phyloP scores from a whole-genome alignment of 2,329 filamentous ascomycete species.

The Sporothrix euskadiensis region DNA sequence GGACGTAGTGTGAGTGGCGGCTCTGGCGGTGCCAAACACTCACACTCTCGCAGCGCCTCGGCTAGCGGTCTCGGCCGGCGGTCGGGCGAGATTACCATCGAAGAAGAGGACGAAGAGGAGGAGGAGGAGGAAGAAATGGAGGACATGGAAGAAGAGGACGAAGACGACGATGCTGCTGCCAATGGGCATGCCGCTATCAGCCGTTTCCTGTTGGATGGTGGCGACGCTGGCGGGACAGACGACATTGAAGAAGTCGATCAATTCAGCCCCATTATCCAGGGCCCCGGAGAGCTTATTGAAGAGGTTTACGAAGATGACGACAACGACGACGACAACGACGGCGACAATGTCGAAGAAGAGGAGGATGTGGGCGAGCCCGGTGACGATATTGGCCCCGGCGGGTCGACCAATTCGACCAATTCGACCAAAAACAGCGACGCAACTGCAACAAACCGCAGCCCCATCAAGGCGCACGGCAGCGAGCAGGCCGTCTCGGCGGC shows the following conservation, averaged over 20 bases:
- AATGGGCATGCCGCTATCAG: conserved; percentile 2
- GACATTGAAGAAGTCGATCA: conserved; percentile 61
- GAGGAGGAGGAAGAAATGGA: conserved; percentile 43
- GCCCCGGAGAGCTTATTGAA: conserved; percentile 50
- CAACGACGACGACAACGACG: neutral
- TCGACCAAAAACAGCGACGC: neutral
- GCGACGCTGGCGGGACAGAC: conserved; percentile 37
- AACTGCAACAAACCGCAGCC: neutral
- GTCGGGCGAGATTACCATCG: conserved; percentile 73
- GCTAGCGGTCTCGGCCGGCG: conserved; percentile 63
- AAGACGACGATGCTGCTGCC: conserved; percentile 42
- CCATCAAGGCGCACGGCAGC: conserved; percentile 2
- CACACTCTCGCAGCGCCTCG: conserved; percentile 59
- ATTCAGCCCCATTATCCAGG: conserved; percentile 54
- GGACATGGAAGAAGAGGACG: conserved; percentile 48
- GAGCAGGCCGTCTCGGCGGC: conserved; percentile 13
- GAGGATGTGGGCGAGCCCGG: conserved; percentile 10
- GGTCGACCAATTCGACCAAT: too few species aligned
- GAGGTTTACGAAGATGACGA: conserved; percentile 48
- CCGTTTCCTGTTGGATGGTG: conserved; percentile 27
- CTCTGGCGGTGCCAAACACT: conserved; percentile 41
- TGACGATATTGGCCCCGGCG: neutral
- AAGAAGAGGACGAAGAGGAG: conserved; percentile 62
- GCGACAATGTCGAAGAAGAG: neutral
- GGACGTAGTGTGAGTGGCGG: conserved; percentile 39